These are phyloP conservation scores for Plasmodiophora brassicae DNA, from an alignment of 208 protist species.

Conservation along the genomic window DNA sequence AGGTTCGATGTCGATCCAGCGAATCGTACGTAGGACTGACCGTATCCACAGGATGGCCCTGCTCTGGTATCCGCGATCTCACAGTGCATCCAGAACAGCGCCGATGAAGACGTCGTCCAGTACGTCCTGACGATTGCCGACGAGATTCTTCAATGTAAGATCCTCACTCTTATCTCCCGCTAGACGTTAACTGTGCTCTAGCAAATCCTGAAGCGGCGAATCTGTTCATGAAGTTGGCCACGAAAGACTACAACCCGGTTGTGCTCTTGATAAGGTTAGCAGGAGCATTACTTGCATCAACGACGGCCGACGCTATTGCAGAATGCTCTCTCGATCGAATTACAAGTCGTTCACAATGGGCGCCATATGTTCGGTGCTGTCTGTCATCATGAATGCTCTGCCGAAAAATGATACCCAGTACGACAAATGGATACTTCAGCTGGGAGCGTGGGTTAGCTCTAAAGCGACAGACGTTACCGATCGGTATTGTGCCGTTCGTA, in stretches of 20 bases:
- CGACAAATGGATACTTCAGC: not conserved
- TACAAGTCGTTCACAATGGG: not conserved
- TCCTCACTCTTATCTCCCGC: not conserved
- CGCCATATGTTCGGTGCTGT: not conserved
- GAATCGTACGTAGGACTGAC: too few relatives aligned
- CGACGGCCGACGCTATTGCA: not conserved
- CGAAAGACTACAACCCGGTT: not conserved
- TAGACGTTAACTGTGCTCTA: not conserved
- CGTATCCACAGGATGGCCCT: not conserved
- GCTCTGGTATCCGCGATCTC: not conserved
- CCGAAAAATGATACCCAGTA: not conserved
- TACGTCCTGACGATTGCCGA: not conserved
- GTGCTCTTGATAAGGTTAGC: not conserved
- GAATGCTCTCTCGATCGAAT: not conserved
- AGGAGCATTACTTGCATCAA: not conserved
- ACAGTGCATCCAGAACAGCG: not conserved
- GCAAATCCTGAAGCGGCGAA: not conserved
- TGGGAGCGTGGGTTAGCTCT: not conserved
- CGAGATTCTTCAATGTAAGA: not conserved
- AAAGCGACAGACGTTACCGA: not conserved
- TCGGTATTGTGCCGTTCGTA: not conserved
- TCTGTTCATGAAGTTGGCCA: not conserved
- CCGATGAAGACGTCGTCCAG: constrained; percentile 6
- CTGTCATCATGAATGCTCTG: not conserved
- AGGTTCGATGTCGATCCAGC: too few relatives aligned